Base-by-base conservation (phyloP, 768 basidiomycete species). In the Calocybe cyanea region DNA sequence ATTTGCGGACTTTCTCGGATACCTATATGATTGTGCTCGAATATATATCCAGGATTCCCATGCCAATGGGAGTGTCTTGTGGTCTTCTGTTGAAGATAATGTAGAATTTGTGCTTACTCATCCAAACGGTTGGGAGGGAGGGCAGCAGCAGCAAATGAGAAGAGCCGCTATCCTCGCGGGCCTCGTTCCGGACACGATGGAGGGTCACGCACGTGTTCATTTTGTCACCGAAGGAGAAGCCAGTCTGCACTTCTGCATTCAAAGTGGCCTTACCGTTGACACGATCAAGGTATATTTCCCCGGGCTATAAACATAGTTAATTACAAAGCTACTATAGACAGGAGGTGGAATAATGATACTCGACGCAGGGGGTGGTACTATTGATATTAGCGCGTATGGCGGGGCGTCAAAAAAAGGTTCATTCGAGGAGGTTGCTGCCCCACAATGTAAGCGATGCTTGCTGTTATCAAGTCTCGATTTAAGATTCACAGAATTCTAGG, bases 111-210 rank as follows among this genome's bases (percentile, higher is more conserved):
- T 85, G 4, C 67, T 84, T 13, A 72, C 73, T 1, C 81, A 83
- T 51, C 82, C 82, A 4, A 83, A 83, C 51, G 81, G 78, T 0
- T 85, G 82, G 82, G 81, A 76, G 50, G 78, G 78, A 0, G 60
- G 57, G 1, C 82, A 85, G 53, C 83, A 84, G 50, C 63, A 62
- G 18, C 65, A 72, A 53, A 78, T 84, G 64, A 73, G 82, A 3
- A 58, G 60, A 18, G 82, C 81, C 1, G 78, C 78, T 0, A 62
- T 74, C 1, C 45, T 57, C 15, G 81, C 78, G 0, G 76, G 77
- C 7, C 66, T 85, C 17, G 63, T 84, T 9, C 61, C 70, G 0
- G 60, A 73, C 41, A 67, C 59, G 0, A 46, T 55, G 1, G 61
- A 60, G 13, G 70, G 65, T 0, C 68, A 66, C n/a, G 56, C 60